These are phyloP conservation scores for Phytophthora melonis DNA, from an alignment of 352 stramenopile species.

Conservation along the genomic window DNA sequence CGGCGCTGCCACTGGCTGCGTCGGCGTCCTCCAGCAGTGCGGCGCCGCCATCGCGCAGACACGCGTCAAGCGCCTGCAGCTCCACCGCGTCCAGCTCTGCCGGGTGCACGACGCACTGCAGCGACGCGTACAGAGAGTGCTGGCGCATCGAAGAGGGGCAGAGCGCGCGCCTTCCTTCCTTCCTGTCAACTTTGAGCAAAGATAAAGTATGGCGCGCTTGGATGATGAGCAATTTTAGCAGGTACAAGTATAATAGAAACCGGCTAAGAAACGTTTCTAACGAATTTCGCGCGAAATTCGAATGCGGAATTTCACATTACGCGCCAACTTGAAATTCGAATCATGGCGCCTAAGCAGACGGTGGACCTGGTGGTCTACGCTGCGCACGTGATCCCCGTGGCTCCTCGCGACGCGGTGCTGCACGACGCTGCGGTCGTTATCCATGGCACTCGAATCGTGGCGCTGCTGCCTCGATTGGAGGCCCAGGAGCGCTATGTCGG, in stretches of 20 bases:
- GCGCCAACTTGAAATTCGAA: conserved; percentile 13
- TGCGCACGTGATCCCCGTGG: conserved; percentile 77
- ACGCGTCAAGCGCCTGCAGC: conserved; percentile 61
- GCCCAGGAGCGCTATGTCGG: conserved; percentile 56
- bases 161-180: not conserved
- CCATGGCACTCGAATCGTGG: conserved; percentile 62
- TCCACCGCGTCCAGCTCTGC: conserved; percentile 51
- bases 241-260: not conserved
- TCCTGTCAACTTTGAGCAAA: not conserved
- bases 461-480: conserved; percentile 59
- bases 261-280: not conserved
- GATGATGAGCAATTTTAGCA: not conserved
- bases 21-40: conserved; percentile 46
- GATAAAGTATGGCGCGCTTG: not conserved
- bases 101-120: conserved; percentile 66
- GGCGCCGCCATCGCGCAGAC: conserved; percentile 72
- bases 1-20: conserved; percentile 18
- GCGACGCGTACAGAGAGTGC: conserved; percentile 52
- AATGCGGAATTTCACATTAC: conserved; percentile 7
- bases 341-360: not conserved
- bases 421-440: conserved; percentile 74
- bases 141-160: conserved; percentile 44
- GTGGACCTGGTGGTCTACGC: conserved; percentile 76
- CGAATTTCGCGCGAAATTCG: not conserved
- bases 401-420: conserved; percentile 69